Base-by-base conservation (phyloP, 805 yeast genomes). In the Metschnikowia similis region DNA sequence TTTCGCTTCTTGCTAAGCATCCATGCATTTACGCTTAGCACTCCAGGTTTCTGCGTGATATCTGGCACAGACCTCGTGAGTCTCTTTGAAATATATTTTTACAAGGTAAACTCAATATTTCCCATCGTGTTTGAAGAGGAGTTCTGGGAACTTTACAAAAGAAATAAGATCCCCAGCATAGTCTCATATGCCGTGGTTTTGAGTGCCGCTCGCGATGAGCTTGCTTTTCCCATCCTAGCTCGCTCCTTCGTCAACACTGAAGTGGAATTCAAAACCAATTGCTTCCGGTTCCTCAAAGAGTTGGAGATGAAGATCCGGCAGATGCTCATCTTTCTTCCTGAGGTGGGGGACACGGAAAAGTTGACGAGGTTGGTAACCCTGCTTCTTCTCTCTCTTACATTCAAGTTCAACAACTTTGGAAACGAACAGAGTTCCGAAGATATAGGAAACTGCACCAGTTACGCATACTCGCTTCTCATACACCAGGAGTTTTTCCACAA, bases 121-220 rank as follows among this genome's bases (percentile, higher is more conserved):
- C 80, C 81, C 2, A 56, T 76, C 28, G 56, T 76, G 5, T 70
- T 71, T 53, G 73, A 70, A 57, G 61, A 59, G 21, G 67, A 67
- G 40, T 72, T 76, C 56, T 59, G 68, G 65, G 69, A 58, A 49
- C 62, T 55, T 50, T 73, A 53, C 62, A 57, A 62, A 52, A 48
- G 62, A 53, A 48, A 70, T 61, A 52, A 66, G 61, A 57, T 73
- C 64, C 59, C 79, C 62, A 71, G 74, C 8, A 55, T 74, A 16
- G 61, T 75, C 30, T 51, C 70, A 16, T 76, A 75, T 48, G 75
- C 79, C 1, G 69, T 76, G 35, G 61, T 75, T n/a, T 57, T 76
- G 17, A 66, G 64, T 10, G 72, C 77, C 0, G 69, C 76, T 8
- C 59, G 76, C 16, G 76, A 76, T 48, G 67, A 69, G 37, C 46